Evolutionary conservation across 352 stramenopile genomes (phyloP), one percentile per base, ranked within the genome.

Genomic region (Phytophthora vignae): DNA sequence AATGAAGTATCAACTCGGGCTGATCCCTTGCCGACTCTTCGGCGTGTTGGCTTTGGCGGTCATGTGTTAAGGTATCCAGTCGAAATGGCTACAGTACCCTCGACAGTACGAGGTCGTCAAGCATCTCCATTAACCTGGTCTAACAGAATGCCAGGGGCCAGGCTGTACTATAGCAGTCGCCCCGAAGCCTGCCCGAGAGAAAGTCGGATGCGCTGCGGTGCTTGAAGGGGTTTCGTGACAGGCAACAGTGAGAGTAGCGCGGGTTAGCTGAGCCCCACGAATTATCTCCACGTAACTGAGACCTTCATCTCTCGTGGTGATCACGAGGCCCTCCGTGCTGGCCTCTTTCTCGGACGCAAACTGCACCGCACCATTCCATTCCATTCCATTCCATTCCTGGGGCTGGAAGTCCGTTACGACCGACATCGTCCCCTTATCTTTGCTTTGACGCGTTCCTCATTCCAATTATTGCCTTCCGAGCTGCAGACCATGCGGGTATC

Each of bases 321-420:
- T 15, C 44, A 52, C 44, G 17, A 50, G 15, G 44, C 17, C 21
- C 38, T 46, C 25, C 19, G 10, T 55, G 21, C 48, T 33, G 48
- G 15, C 19, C 48, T n/a, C 48, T 17, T 50, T 50, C 17, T 19
- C 38, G 38, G 38, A 44, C 36, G 36, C 5, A 52, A 15, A 6
- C 44, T 52, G 38, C 38, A n/a, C 19, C 17, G 44, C 44, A n/a
- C 44, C 44, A n/a, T 52, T 46, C 58, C 44, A 56, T 56, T 64
- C 58, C 38, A n/a, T n/a, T n/a, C 44, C 44, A n/a, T 52, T 46
- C 58, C 44, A 56, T 56, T 64, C 58, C 38, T 50, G n/a, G 42
- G 17, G 42, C 21, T 21, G 19, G 44, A 50, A 21, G 25, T 58
- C 58, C 59, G 59, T 66, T 50, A 50, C 59, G 10, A n/a, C 36